Percentiles rank a stretch among this genome's conserved stretches.
Evolutionary conservation across 192 early-diverging fungal genomes (phyloP).

Genomic region (Glomus cerebriforme): DNA sequence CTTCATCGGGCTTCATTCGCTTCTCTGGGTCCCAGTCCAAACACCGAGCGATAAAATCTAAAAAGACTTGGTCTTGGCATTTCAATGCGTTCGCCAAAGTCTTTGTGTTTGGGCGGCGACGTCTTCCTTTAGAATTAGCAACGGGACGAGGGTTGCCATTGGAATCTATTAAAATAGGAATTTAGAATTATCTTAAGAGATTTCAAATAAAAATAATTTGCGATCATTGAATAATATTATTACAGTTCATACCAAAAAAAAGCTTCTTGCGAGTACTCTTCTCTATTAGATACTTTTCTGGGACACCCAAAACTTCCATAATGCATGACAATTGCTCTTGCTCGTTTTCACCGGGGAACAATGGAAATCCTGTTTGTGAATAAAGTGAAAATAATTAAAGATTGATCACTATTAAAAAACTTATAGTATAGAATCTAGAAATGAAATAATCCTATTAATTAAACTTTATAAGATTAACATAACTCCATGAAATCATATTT

Average conservation of each 20-base stretch:
- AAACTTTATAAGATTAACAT: too few relatives aligned
- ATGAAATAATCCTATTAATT: too few relatives aligned
- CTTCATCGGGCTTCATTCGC: constrained; percentile 85
- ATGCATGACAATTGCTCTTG: constrained; percentile 94
- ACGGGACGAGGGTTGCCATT: constrained; percentile 60
- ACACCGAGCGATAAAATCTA: constrained; percentile 85
- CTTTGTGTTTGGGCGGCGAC: constrained; percentile 75
- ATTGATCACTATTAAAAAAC: not conserved
- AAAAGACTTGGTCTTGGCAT: constrained; percentile 74
- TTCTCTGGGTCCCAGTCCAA: constrained; percentile 89
- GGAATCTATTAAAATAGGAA: constrained; percentile 43
- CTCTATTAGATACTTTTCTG: constrained; percentile 72
- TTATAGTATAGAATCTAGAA: not conserved
- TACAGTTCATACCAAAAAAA: constrained; percentile 78
- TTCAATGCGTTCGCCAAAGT: constrained; percentile 74
- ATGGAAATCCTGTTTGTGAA: constrained; percentile 66
- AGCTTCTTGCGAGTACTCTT: constrained; percentile 76
- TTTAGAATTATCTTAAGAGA: constrained; percentile 42
- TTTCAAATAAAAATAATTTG: constrained; percentile 29
- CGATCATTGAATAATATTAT: constrained; percentile 34
- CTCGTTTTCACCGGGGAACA: constrained; percentile 98
- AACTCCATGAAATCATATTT: too few relatives aligned
- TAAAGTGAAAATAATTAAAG: not conserved
- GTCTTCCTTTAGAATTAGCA: constrained; percentile 88
- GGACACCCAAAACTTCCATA: constrained; percentile 89